Conservation (phyloP, 1,139 yeast genomes). For the Meyerozyma athensensis region DNA sequence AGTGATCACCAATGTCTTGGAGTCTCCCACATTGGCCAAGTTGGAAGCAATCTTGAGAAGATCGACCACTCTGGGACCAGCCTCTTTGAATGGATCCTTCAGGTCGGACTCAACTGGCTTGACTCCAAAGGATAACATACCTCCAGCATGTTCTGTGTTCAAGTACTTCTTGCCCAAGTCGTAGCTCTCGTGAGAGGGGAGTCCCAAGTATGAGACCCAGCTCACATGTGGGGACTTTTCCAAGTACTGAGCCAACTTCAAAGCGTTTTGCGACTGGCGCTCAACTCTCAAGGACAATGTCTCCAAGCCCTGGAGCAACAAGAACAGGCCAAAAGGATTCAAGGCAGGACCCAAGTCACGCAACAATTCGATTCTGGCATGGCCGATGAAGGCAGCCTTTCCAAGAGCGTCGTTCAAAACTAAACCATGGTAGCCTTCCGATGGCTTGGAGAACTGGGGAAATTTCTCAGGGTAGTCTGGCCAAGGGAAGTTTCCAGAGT, state of each 20-base stretch:
- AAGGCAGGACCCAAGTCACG: slow-evolving; percentile 91
- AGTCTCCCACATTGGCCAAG: slow-evolving; percentile 95
- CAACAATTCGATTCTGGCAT: slow-evolving; percentile 76
- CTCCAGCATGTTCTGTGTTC: slow-evolving; percentile 67
- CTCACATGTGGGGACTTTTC: slow-evolving; percentile 68
- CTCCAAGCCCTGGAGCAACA: slow-evolving; percentile 86
- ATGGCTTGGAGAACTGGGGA: slow-evolving; percentile 87
- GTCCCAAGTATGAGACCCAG: slow-evolving; percentile 92
- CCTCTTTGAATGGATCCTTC: slow-evolving; percentile 57
- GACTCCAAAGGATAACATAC: slow-evolving; percentile 85
- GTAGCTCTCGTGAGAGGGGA: slow-evolving; percentile 78
- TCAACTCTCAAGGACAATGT: slow-evolving; percentile 90
- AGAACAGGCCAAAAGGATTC: slow-evolving; percentile 86
- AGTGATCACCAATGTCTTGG: slow-evolving; percentile 89
- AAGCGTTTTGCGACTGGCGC: slow-evolving; percentile 84
- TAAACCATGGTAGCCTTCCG: slow-evolving; percentile 91
- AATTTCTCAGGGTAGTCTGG: slow-evolving; percentile 75
- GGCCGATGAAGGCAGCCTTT: slow-evolving; percentile 71
- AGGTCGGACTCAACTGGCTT: slow-evolving; percentile 50
- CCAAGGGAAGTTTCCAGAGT: slow-evolving; percentile 93
- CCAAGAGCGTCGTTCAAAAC: slow-evolving; percentile 80
- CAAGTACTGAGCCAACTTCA: slow-evolving; percentile 72
- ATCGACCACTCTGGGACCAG: slow-evolving; percentile 83
- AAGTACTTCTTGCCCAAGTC: slow-evolving; percentile 79
- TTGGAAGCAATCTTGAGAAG: slow-evolving; percentile 77